Evolutionary conservation across 2,329 filamentous ascomycete genomes (phyloP), one percentile per base, ranked within the genome.

Genomic region (Aspergillus sp.): DNA sequence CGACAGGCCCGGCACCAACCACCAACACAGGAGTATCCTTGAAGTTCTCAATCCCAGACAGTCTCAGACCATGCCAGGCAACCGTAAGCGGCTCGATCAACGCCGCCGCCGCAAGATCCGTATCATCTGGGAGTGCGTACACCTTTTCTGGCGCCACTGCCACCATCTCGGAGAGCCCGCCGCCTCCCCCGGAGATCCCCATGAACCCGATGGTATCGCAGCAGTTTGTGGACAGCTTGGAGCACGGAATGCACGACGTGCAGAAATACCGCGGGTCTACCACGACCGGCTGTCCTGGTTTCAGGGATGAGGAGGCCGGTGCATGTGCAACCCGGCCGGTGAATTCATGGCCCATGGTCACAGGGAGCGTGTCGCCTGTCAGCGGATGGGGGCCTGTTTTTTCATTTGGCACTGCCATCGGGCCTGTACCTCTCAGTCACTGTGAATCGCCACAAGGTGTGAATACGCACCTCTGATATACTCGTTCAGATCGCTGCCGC

Each of bases 241-340:
- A 17, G 47, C 55, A 57, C 13, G 52, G 23, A 3, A 32, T 36
- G 31, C 55, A 57, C 13, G 34, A 41, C 2, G 32, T 32, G 36
- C 55, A 57, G 50, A 50, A 57, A 25, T 48, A 45, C n/a, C 52
- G 52, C 9, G 55, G 52, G 34, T 57, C 55, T 32, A 57, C 23
- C n/a, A 57, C 47, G 20, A 57, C 55, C 1, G 46, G 19, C 29
- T 55, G 52, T 4, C 55, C 55, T 14, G 21, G 21, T 10, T 10
- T 23, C 3, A 47, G 19, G 1, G 21, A 31, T 4, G 54, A 34
- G 21, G 16, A 14, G 10, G 42, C 11, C 6, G 47, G 20, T 1
- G 55, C 47, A 3, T 57, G 43, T 7, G 21, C 32, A 5, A 57
- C 47, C 6, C 49, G 52, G 5, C 55, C 52, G 11, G 49, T 50